These are phyloP conservation scores for Phialophora macrospora DNA, from an alignment of 2,329 filamentous ascomycete species.

Conservation along the genomic window DNA sequence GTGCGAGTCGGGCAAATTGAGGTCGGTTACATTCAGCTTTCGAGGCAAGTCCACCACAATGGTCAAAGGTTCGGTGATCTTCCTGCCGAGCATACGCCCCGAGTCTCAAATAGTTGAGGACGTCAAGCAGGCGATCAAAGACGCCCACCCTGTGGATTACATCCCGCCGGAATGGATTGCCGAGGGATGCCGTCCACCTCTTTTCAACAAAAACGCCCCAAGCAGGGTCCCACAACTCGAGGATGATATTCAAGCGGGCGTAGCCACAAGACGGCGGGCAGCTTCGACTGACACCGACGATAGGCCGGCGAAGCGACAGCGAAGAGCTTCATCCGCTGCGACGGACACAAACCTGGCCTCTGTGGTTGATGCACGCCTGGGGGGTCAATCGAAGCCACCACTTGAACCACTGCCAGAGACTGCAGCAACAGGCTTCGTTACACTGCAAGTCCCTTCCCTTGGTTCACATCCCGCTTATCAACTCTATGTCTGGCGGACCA, in stretches of 20 bases:
- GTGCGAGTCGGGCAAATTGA: slow-evolving; percentile 57
- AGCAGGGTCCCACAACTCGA: slow-evolving; percentile 42
- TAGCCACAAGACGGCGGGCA: slow-evolving; percentile 20
- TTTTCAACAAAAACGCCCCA: slow-evolving; percentile 22
- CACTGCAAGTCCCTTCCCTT: slow-evolving; percentile 36
- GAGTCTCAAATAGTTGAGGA: slow-evolving; percentile 53
- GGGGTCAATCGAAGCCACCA: slow-evolving; percentile 9
- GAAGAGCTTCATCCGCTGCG: slow-evolving; percentile 7
- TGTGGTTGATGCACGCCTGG: not conserved
- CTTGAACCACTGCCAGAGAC: slow-evolving; percentile 11
- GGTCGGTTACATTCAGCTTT: slow-evolving; percentile 59
- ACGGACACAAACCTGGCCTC: not conserved
- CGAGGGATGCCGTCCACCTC: slow-evolving; percentile 36
- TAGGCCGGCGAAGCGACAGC: not conserved
- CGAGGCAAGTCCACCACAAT: slow-evolving; percentile 54
- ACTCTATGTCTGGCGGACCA: slow-evolving; percentile 23
- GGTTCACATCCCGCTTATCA: slow-evolving; percentile 28
- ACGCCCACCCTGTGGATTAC: slow-evolving; percentile 50
- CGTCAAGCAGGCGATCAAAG: slow-evolving; percentile 58
- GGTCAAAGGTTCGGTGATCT: slow-evolving; percentile 58
- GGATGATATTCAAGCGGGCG: slow-evolving; percentile 33
- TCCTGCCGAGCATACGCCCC: slow-evolving; percentile 52
- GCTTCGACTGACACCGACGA: slow-evolving; percentile 10
- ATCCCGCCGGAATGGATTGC: slow-evolving; percentile 51
- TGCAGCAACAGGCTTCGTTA: slow-evolving; percentile 34